phyloP scores from a whole-genome alignment of 2,329 filamentous ascomycete species.

The Venturia effusa region DNA sequence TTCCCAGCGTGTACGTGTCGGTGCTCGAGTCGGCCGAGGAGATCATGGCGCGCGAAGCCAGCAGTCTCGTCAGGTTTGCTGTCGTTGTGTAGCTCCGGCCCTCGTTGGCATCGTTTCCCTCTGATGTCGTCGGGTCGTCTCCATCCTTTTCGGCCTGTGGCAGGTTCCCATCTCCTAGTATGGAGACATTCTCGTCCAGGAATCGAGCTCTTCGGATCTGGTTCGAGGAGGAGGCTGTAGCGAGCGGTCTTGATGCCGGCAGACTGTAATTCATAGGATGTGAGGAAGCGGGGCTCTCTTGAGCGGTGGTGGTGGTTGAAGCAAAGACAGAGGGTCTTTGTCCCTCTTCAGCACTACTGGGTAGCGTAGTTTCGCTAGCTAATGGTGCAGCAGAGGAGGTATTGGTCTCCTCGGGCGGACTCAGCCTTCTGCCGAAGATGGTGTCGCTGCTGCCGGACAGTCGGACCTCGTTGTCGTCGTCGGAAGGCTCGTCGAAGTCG shows the following conservation, averaged over 20 bases:
- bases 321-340: not conserved
- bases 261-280: conserved; percentile 1
- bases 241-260: not conserved
- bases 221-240: not conserved
- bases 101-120: conserved; percentile 21
- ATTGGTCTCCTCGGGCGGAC: not conserved
- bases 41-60: conserved; percentile 27
- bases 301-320: not conserved
- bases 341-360: not conserved
- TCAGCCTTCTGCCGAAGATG: conserved; percentile 2
- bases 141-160: conserved; percentile 36
- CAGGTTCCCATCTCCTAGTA: conserved; percentile 15
- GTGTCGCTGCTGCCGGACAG: not conserved
- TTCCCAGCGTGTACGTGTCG: conserved; percentile 26
- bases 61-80: conserved; percentile 33
- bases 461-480: not conserved
- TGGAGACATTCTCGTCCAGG: not conserved
- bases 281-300: not conserved
- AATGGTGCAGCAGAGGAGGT: not conserved
- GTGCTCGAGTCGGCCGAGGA: conserved; percentile 29
- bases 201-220: not conserved
- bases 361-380: not conserved
- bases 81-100: conserved; percentile 29
- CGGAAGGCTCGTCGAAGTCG: not conserved
- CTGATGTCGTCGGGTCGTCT: conserved; percentile 35